Conservation (phyloP, 306 rosid species). For the Cucurbita moschata region DNA sequence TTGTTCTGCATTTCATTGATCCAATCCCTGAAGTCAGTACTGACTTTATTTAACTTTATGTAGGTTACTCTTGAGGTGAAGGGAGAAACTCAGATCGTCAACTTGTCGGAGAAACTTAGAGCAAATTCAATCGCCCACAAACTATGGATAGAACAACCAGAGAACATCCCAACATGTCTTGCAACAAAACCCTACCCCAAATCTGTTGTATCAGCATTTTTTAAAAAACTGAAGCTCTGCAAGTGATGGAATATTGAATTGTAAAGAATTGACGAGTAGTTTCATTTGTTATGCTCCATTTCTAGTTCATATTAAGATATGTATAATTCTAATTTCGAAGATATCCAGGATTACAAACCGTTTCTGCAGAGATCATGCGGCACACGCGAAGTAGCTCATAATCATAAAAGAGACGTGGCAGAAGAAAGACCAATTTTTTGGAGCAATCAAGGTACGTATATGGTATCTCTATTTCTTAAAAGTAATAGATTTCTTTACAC, state of each 20-base stretch:
- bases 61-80: conserved; percentile 81
- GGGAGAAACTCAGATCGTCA: conserved; percentile 56
- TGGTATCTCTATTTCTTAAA: neutral
- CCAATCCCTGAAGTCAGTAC: no score
- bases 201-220: conserved; percentile 38
- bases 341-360: neutral
- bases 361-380: neutral
- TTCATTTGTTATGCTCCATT: neutral
- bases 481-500: neutral
- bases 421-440: neutral
- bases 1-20: neutral
- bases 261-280: neutral
- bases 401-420: neutral
- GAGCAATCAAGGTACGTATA: neutral
- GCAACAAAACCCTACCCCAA: conserved; percentile 84
- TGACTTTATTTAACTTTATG: neutral
- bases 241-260: conserved; percentile 26
- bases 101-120: conserved; percentile 56
- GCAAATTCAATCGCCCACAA: conserved; percentile 50
- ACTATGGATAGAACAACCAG: conserved; percentile 81
- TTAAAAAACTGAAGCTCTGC: conserved; percentile 73
- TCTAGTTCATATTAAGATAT: neutral
- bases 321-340: neutral
- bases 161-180: conserved; percentile 62
- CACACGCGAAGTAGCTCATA: neutral